Conservation (phyloP, 768 basidiomycete genomes). For the Macrolepiota dolichaula region DNA sequence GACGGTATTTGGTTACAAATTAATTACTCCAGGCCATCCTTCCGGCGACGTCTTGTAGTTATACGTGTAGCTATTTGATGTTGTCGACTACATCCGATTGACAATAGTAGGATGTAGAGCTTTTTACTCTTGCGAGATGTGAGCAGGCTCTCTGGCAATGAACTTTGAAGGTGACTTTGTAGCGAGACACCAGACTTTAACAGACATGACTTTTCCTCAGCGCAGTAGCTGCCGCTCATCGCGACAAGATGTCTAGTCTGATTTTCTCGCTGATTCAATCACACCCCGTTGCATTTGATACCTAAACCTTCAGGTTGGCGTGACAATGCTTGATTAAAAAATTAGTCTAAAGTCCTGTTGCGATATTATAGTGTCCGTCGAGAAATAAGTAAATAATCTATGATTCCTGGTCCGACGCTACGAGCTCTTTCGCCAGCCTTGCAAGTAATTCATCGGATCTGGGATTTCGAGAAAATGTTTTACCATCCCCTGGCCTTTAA, state of each 20-base stretch:
- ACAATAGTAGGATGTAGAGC: slow-evolving; percentile 12
- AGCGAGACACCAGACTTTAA: too few relatives aligned
- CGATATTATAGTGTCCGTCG: background rate
- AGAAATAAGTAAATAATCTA: slow-evolving; percentile 18
- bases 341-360: background rate
- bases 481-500: slow-evolving; percentile 70
- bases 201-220: too few relatives aligned
- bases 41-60: slow-evolving; percentile 7
- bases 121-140: background rate
- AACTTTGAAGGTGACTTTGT: too few relatives aligned
- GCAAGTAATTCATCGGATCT: slow-evolving; percentile 62
- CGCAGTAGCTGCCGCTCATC: too few relatives aligned
- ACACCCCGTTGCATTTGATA: background rate
- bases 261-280: too few relatives aligned
- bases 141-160: background rate
- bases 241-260: too few relatives aligned
- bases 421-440: slow-evolving; percentile 61
- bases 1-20: slow-evolving; percentile 6
- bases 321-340: background rate
- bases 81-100: slow-evolving; percentile 14
- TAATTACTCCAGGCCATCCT: slow-evolving; percentile 12
- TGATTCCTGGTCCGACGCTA: slow-evolving; percentile 49
- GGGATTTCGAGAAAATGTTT: slow-evolving; percentile 64
- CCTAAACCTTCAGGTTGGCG: background rate
- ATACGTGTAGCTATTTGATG: slow-evolving; percentile 2